These are phyloP conservation scores for Blastocystis sp. DNA, from an alignment of 352 stramenopile genomes.

Conservation along the genomic window DNA sequence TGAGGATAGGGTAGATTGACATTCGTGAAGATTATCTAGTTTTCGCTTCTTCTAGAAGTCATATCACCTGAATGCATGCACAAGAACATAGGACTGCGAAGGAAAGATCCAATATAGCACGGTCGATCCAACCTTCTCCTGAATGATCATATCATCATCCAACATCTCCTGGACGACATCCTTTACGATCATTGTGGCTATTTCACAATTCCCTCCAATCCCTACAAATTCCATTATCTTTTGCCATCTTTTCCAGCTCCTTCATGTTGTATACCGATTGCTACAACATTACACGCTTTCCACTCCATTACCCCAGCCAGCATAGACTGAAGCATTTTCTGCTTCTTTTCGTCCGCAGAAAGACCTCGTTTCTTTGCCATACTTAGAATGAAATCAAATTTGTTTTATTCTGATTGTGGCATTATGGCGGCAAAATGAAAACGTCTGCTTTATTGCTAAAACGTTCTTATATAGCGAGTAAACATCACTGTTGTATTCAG, in stretches of 20 bases:
- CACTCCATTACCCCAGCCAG: neutral
- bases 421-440: no score
- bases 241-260: slow-evolving; percentile 36
- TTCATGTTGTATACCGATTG: slow-evolving; percentile 55
- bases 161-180: slow-evolving; percentile 47
- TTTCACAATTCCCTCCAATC: neutral
- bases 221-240: slow-evolving; percentile 51
- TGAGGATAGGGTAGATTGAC: neutral
- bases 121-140: slow-evolving; percentile 42
- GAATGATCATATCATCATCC: slow-evolving; percentile 53
- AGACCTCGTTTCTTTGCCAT: slow-evolving; percentile 47
- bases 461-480: no score
- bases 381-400: no score
- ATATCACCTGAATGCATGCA: neutral
- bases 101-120: slow-evolving; percentile 53
- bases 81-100: slow-evolving; percentile 6
- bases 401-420: no score
- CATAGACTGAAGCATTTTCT: slow-evolving; percentile 13
- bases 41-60: slow-evolving; percentile 47
- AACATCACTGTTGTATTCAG: no score
- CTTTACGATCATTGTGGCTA: slow-evolving; percentile 49
- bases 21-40: neutral
- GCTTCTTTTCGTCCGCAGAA: slow-evolving; percentile 37
- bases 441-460: no score
- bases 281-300: neutral